phyloP scores from a whole-genome alignment of 192 early-diverging fungal species.

The Coemansia sp. region DNA sequence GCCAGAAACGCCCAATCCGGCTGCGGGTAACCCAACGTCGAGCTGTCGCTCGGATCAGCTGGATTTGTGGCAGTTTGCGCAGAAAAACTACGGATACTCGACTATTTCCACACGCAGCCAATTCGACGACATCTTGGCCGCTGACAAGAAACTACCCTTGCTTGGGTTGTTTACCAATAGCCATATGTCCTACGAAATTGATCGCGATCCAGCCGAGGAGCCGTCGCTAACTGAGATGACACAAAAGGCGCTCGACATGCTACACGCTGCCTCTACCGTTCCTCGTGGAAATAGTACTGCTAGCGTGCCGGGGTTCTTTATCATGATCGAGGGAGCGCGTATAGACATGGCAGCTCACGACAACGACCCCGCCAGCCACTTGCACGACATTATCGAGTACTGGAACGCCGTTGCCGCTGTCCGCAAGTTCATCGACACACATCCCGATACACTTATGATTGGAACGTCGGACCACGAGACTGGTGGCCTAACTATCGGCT shows the following conservation, averaged over 20 bases:
- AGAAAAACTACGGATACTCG: constrained; percentile 7
- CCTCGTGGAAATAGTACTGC: not conserved
- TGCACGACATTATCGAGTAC: constrained; percentile 62
- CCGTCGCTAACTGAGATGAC: constrained; percentile 60
- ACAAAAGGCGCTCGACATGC: constrained; percentile 36
- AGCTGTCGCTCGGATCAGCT: constrained; percentile 50
- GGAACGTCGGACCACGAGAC: constrained; percentile 67
- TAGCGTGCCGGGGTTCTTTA: constrained; percentile 50
- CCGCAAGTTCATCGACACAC: constrained; percentile 43
- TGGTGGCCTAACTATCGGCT: constrained; percentile 57
- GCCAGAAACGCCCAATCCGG: constrained; percentile 18
- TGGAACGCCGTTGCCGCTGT: constrained; percentile 55
- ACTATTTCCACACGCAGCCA: constrained; percentile 1
- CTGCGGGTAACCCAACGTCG: not conserved
- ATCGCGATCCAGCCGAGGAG: constrained; percentile 38
- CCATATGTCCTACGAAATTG: constrained; percentile 58
- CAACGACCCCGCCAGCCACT: constrained; percentile 61
- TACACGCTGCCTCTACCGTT: constrained; percentile 10
- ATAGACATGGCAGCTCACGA: constrained; percentile 63
- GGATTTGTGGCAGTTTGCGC: constrained; percentile 40
- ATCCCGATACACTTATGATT: constrained; percentile 56
- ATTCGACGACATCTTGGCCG: constrained; percentile 21
- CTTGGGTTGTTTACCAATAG: constrained; percentile 50
- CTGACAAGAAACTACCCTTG: constrained; percentile 34
- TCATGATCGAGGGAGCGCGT: constrained; percentile 64